phyloP scores from a whole-genome alignment of 1,284 basidiomycete species.

The Butyriboletus appendiculatus region DNA sequence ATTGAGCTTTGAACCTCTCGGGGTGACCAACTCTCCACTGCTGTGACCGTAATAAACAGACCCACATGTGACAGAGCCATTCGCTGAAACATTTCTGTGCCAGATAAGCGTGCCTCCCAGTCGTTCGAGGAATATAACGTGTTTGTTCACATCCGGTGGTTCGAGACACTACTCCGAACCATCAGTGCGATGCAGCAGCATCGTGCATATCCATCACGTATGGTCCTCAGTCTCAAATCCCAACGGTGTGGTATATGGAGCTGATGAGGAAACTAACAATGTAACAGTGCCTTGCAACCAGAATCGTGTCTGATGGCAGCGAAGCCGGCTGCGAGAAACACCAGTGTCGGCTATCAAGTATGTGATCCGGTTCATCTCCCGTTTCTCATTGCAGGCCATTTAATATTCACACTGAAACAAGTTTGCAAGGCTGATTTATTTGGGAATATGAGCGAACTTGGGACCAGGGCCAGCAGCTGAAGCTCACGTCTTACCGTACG shows the following conservation, averaged over 20 bases:
- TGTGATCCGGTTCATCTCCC: too few species aligned
- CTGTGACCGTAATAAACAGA: too few species aligned
- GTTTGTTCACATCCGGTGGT: too few species aligned
- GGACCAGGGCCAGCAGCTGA: background rate
- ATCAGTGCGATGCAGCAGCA: background rate
- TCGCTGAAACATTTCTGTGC: too few species aligned
- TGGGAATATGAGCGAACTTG: background rate
- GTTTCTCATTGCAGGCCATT: too few species aligned
- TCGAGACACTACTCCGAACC: background rate
- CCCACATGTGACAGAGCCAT: background rate
- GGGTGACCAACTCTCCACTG: background rate
- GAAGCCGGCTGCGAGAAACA: too few species aligned
- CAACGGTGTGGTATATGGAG: background rate
- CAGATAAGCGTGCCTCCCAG: background rate
- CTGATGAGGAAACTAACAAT: background rate
- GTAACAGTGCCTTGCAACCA: background rate
- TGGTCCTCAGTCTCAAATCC: background rate
- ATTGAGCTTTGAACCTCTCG: background rate
- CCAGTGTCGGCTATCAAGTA: too few species aligned
- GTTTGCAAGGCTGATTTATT: background rate
- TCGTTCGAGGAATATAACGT: too few species aligned
- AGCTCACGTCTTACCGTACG: background rate
- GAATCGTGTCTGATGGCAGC: background rate
- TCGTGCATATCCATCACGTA: background rate
- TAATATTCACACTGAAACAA: background rate